Evolutionary conservation across 805 yeast genomes (phyloP).

Genomic region (Kazachstania psychrophila): DNA sequence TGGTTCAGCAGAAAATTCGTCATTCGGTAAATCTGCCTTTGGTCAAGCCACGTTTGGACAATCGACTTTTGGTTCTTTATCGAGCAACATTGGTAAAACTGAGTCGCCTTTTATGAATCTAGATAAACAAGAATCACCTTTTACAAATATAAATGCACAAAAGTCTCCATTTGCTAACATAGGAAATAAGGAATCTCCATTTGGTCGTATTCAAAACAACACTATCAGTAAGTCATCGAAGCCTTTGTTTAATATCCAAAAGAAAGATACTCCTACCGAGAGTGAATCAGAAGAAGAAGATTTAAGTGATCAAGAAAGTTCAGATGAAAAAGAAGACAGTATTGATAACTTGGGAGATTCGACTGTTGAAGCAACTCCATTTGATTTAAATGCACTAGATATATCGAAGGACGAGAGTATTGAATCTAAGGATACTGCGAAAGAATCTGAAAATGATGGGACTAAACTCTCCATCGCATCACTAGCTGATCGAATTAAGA

Average conservation of each 20-base stretch:
- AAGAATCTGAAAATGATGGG: neutral
- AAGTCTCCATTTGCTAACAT: slow-evolving; percentile 13
- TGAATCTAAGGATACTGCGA: neutral
- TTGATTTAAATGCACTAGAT: neutral
- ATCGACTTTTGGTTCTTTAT: neutral
- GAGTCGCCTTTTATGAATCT: neutral
- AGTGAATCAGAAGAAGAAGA: slow-evolving; percentile 4
- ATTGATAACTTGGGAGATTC: slow-evolving; percentile 12
- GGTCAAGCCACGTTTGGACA: slow-evolving; percentile 21
- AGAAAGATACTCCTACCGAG: no score
- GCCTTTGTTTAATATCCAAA: no score
- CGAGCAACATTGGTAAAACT: neutral
- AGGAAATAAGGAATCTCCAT: slow-evolving; percentile 7
- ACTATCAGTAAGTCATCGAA: no score
- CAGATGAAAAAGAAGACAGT: slow-evolving; percentile 1
- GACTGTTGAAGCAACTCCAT: slow-evolving; percentile 19
- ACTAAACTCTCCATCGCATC: slow-evolving; percentile 13
- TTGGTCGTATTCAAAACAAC: no score
- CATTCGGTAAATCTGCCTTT: slow-evolving; percentile 18
- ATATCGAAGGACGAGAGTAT: neutral
- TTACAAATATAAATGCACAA: slow-evolving; percentile 2
- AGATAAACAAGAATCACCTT: neutral
- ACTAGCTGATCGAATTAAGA: slow-evolving; percentile 22
- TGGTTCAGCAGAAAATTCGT: slow-evolving; percentile 16
- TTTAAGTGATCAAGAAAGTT: neutral